A percentile compares a stretch with the other conserved stretches of the same genome.
Conservation (phyloP, 352 stramenopile species). For the Phytopythium oedochilum region DNA sequence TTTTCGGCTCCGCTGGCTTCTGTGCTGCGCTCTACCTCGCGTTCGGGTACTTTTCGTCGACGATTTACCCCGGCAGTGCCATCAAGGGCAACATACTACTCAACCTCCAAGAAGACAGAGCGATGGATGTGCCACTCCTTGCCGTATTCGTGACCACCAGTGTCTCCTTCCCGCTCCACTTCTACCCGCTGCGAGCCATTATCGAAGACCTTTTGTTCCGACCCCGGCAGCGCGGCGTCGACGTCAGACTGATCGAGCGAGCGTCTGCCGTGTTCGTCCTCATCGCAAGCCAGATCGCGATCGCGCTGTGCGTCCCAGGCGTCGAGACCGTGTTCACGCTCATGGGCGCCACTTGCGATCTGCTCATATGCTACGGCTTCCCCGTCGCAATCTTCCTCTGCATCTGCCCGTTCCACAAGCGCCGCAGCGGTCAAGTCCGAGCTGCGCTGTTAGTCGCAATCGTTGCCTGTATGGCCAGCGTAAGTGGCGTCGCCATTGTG, state of each 20-base stretch:
- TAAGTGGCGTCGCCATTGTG: slow-evolving; percentile 14
- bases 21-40: slow-evolving; percentile 44
- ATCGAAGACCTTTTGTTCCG: slow-evolving; percentile 24
- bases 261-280: slow-evolving; percentile 15
- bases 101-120: slow-evolving; percentile 35
- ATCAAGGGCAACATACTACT: slow-evolving; percentile 48
- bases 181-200: slow-evolving; percentile 34
- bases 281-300: slow-evolving; percentile 18
- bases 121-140: slow-evolving; percentile 37
- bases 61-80: slow-evolving; percentile 32
- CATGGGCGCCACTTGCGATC: slow-evolving; percentile 37
- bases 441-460: slow-evolving; percentile 15
- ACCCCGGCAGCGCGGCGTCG: neutral
- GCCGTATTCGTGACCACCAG: slow-evolving; percentile 38
- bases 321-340: slow-evolving; percentile 53
- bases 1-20: slow-evolving; percentile 31
- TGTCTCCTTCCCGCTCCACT: slow-evolving; percentile 48
- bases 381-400: slow-evolving; percentile 34
- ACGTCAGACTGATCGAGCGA: slow-evolving; percentile 4
- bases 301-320: slow-evolving; percentile 33
- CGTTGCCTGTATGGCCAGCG: slow-evolving; percentile 23
- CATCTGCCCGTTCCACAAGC: slow-evolving; percentile 38
- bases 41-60: slow-evolving; percentile 35
- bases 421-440: slow-evolving; percentile 5
- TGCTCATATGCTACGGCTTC: slow-evolving; percentile 49